Conservation (phyloP, 495 filamentous ascomycete species). For the Penicillium herquei region DNA sequence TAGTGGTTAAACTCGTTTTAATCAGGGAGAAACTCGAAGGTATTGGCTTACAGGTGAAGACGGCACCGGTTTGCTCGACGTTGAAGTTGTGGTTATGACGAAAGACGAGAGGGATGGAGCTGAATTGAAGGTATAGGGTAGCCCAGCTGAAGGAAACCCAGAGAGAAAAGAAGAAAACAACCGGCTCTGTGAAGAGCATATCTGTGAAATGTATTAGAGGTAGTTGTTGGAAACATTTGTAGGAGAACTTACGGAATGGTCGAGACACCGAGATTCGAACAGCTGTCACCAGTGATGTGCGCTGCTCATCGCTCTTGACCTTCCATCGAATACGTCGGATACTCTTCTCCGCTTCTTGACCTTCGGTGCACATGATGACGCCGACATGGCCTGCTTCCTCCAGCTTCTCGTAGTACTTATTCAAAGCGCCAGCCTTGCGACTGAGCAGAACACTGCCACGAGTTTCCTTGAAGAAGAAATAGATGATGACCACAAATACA, state of each 20-base stretch:
- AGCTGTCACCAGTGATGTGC: conserved; percentile 65
- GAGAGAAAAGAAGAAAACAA: conserved; percentile 91
- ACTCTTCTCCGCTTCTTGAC: conserved; percentile 28
- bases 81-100: conserved; percentile 65
- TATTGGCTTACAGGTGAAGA: conserved; percentile 59
- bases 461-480: conserved; percentile 76
- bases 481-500: conserved; percentile 60
- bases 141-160: conserved; percentile 93
- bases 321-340: conserved; percentile 75
- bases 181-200: conserved; percentile 83
- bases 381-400: conserved; percentile 67
- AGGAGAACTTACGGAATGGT: conserved; percentile 60
- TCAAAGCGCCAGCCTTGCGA: conserved; percentile 70
- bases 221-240: no score
- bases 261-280: conserved; percentile 70
- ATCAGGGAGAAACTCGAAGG: not conserved
- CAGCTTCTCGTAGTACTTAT: conserved; percentile 74
- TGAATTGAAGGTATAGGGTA: conserved; percentile 81
- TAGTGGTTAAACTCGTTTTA: not conserved
- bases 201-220: conserved; percentile 28
- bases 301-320: conserved; percentile 79
- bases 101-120: conserved; percentile 78
- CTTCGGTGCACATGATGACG: conserved; percentile 44
- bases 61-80: conserved; percentile 62
- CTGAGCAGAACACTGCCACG: conserved; percentile 78